Evolutionary conservation across 2,329 filamentous ascomycete genomes (phyloP).

Genomic region (Coniella lustricola): DNA sequence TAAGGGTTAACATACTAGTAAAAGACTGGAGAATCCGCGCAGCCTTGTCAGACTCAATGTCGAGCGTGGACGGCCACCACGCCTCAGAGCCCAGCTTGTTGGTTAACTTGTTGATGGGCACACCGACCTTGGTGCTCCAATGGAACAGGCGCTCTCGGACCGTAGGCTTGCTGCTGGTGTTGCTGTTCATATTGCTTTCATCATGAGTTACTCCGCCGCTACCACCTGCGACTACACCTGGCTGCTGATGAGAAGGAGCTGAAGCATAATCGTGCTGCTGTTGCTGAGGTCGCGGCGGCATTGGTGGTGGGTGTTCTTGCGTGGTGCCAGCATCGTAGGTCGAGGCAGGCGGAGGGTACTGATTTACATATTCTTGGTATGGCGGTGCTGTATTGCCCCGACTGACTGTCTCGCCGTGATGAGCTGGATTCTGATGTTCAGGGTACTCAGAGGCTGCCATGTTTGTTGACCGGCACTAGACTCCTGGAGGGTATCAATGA

Average conservation of each 20-base stretch:
- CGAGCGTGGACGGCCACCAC: slow-evolving; percentile 38
- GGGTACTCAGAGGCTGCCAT: background rate
- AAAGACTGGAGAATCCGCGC: slow-evolving; percentile 68
- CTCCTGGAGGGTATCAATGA: background rate
- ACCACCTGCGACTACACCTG: background rate
- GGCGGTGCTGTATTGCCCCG: background rate
- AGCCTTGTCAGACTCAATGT: slow-evolving; percentile 55
- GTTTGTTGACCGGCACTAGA: background rate
- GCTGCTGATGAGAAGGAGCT: background rate
- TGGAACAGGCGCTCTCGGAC: slow-evolving; percentile 21
- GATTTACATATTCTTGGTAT: background rate
- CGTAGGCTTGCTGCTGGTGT: slow-evolving; percentile 2
- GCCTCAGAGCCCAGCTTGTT: slow-evolving; percentile 49
- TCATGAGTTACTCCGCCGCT: background rate
- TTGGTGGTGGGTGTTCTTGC: background rate
- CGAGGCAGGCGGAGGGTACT: slow-evolving; percentile 5
- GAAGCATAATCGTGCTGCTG: background rate
- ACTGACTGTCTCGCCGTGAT: slow-evolving; percentile 6
- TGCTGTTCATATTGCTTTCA: no score
- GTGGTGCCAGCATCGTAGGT: background rate
- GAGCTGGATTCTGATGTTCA: slow-evolving; percentile 7
- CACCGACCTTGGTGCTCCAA: slow-evolving; percentile 31
- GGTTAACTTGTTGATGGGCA: slow-evolving; percentile 61
- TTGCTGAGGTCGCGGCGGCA: slow-evolving; percentile 1
- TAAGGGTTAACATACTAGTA: slow-evolving; percentile 45